A percentile compares a stretch with the other conserved stretches of the same genome.
Conservation (phyloP, 805 yeast species). For the Yarrowia sp. region DNA sequence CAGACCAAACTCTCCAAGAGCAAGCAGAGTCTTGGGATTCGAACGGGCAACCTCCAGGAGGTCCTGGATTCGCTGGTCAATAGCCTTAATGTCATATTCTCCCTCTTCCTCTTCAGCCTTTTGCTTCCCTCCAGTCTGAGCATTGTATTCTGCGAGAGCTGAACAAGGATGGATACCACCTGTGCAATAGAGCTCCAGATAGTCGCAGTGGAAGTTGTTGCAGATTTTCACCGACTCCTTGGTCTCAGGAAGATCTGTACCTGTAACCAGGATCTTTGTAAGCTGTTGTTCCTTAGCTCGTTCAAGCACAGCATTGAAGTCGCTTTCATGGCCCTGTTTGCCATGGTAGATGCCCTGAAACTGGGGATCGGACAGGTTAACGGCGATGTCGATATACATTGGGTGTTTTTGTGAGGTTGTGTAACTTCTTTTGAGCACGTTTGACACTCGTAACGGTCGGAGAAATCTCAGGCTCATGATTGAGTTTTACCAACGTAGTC, state of each 20-base stretch:
- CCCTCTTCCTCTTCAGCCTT: conserved; percentile 42
- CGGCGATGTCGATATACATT: conserved; percentile 57
- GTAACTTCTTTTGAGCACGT: conserved; percentile 6
- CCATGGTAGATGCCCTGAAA: conserved; percentile 82
- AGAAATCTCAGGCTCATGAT: conserved; percentile 18
- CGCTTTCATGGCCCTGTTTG: conserved; percentile 69
- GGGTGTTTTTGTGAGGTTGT: conserved; percentile 25
- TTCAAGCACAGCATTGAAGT: conserved; percentile 65
- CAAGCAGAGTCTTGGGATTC: conserved; percentile 62
- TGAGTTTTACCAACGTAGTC: conserved; percentile 2
- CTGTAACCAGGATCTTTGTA: conserved; percentile 76
- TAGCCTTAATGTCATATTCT: conserved; percentile 7
- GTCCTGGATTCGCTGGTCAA: conserved; percentile 54
- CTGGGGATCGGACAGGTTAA: conserved; percentile 89
- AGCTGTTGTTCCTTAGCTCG: conserved; percentile 75
- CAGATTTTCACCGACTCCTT: conserved; percentile 66
- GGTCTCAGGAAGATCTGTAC: conserved; percentile 76
- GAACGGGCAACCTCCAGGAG: conserved; percentile 59
- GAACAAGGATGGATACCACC: conserved; percentile 97
- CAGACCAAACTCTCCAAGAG: conserved; percentile 95
- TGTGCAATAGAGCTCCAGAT: conserved; percentile 61
- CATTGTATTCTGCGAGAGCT: conserved; percentile 61
- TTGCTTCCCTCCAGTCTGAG: conserved; percentile 44
- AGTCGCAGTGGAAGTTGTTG: conserved; percentile 47
- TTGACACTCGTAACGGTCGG: conserved; percentile 2